A percentile compares a stretch with the other conserved stretches of the same genome.
These are phyloP conservation scores for Leishmania amazonensis DNA, from an alignment of 208 protist genomes.

Conservation along the genomic window DNA sequence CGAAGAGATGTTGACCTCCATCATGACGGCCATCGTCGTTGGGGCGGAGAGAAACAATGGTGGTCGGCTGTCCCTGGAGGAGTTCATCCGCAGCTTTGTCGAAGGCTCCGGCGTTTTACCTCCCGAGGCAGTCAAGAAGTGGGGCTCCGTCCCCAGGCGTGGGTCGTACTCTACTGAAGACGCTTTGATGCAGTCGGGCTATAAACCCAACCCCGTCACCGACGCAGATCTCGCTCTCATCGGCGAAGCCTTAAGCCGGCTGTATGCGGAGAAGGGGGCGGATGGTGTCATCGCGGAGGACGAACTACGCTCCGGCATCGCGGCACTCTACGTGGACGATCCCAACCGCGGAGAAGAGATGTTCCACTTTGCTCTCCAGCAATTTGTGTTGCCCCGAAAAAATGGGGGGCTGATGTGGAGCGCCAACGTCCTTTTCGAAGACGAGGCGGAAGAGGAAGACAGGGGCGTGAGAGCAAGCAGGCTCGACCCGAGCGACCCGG, in stretches of 20 bases:
- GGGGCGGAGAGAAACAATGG: constrained; percentile 47
- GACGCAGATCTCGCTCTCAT: constrained; percentile 56
- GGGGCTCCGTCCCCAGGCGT: background rate
- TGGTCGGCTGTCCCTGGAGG: constrained; percentile 56
- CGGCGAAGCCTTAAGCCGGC: constrained; percentile 39
- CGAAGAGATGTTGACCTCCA: constrained; percentile 52
- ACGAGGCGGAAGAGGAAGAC: constrained; percentile 23
- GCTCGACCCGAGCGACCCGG: background rate
- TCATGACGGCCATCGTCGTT: constrained; percentile 72
- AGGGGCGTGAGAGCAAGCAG: background rate
- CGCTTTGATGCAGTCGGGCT: background rate
- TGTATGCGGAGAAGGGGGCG: constrained; percentile 35
- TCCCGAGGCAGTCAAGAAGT: constrained; percentile 15
- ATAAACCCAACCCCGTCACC: constrained; percentile 18
- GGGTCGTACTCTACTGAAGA: background rate
- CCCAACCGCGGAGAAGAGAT: constrained; percentile 44
- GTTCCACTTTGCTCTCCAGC: constrained; percentile 46
- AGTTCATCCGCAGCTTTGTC: constrained; percentile 69
- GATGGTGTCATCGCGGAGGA: constrained; percentile 47
- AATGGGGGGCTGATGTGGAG: constrained; percentile 25
- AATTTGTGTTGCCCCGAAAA: constrained; percentile 19
- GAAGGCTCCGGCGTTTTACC: constrained; percentile 46
- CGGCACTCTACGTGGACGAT: constrained; percentile 40
- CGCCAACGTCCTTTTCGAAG: constrained; percentile 25
- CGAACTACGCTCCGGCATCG: constrained; percentile 40